A percentile compares a stretch with the other conserved stretches of the same genome.
Evolutionary conservation across 176 grass and related monocot genomes (phyloP).

Genomic region (Typha latifolia): DNA sequence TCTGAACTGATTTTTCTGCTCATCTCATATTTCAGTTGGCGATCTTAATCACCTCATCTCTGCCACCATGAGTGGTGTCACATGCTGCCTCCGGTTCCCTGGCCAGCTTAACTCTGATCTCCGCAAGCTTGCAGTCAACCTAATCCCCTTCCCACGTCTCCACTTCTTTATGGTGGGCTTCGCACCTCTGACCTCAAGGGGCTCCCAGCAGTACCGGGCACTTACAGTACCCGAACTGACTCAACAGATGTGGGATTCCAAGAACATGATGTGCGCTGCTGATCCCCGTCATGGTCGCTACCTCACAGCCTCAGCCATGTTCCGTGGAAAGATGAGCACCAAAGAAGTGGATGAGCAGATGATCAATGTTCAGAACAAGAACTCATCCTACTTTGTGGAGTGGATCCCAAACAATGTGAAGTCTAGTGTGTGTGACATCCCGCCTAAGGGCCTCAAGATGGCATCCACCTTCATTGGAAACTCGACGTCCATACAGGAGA

Average conservation of each 20-base stretch:
- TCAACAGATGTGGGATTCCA: conserved; percentile 97
- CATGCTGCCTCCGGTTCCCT: conserved; percentile 72
- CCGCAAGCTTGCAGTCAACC: conserved; percentile 64
- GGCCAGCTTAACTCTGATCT: conserved; percentile 67
- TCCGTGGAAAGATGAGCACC: conserved; percentile 94
- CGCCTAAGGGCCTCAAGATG: conserved; percentile 68
- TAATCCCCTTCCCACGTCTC: conserved; percentile 74
- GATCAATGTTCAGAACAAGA: conserved; percentile 97
- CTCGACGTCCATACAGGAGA: conserved; percentile 65
- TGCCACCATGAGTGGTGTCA: conserved; percentile 87
- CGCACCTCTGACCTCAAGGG: conserved; percentile 69
- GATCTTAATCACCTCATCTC: conserved; percentile 88
- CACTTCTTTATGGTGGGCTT: conserved; percentile 97
- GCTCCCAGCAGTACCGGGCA: conserved; percentile 81
- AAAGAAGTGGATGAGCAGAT: conserved; percentile 97
- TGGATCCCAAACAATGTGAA: conserved; percentile 98
- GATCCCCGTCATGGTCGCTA: conserved; percentile 81
- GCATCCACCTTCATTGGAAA: conserved; percentile 59
- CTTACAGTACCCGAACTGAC: conserved; percentile 85
- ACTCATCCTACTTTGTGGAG: conserved; percentile 84
- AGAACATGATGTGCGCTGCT: conserved; percentile 99
- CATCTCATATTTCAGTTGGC: conserved; percentile 44
- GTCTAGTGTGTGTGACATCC: conserved; percentile 79
- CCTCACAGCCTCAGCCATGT: conserved; percentile 85
- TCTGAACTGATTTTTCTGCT: not conserved